Base-by-base conservation (phyloP, 2,329 filamentous ascomycete species). In the Aspergillus tanneri region DNA sequence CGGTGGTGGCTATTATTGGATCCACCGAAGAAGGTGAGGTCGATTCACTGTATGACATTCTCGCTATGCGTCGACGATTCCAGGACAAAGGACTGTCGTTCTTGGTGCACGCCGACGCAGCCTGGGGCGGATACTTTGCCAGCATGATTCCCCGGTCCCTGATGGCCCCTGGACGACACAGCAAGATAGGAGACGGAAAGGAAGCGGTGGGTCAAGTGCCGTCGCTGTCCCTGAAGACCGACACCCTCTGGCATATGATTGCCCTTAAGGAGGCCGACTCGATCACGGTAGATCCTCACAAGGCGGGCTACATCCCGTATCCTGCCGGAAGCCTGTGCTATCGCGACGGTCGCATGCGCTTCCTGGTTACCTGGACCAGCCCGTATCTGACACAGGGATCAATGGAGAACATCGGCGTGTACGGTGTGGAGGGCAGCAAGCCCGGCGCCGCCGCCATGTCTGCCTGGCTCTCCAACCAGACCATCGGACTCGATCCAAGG, bases 41-140 rank as follows among this genome's bases (percentile, higher is more conserved):
- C 1, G 76, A 78, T 46, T 61, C 64, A 1, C 54, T 78, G 0
- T 54, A 55, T 1, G 53, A 65, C 0, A 70, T 77, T 14, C 39
- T 77, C 2, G 53, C 59, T 1, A 54, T 77, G 4, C 69, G 75
- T 3, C 61, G 68, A n/a, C 55, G 66, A 16, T 72, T 72, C 40
- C 72, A 76, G 52, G 59, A 60, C 3, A 48, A 65, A 14, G 75
- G 75, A 0, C 55, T 78, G 0, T 76, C 73, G 0, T 78, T 77
- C 42, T 47, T 75, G 0, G 62, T 78, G 6, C 76, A 77, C 43
- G 72, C 65, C 1, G 76, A 78, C 50, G 76, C 73, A 0, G 75
- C 75, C 0, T 78, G 76, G 76, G 75, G 76, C 14, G 76, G 76
- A 0, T 78, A 78, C 45, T 78, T 78, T 46, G 65, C 66, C 21